A percentile compares a stretch with the other conserved stretches of the same genome.
Evolutionary conservation across 2,329 filamentous ascomycete species (phyloP).

Genomic region (Pyricularia sp.): DNA sequence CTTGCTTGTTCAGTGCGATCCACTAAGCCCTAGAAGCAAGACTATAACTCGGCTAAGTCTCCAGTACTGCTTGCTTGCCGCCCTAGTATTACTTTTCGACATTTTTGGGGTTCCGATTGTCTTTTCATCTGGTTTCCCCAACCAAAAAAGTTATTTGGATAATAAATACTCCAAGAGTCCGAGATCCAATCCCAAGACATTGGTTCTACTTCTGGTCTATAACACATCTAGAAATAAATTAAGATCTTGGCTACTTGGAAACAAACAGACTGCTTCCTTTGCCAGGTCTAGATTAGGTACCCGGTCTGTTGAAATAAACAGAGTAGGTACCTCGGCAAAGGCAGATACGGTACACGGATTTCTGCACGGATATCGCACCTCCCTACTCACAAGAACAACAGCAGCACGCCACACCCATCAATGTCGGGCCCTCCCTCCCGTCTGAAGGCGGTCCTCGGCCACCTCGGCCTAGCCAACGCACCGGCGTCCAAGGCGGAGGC

Average conservation of each 20-base stretch:
- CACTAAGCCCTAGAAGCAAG: too few relatives aligned
- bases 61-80: neutral
- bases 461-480: conserved; percentile 27
- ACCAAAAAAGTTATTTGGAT: neutral
- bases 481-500: neutral
- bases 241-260: neutral
- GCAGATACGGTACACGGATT: neutral
- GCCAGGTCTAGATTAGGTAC: neutral
- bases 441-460: conserved; percentile 46
- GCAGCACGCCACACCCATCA: neutral
- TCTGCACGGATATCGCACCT: neutral
- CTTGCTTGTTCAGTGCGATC: neutral
- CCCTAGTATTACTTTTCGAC: neutral
- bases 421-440: conserved; percentile 60
- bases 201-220: neutral
- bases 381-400: neutral
- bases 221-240: neutral
- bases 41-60: neutral
- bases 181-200: neutral
- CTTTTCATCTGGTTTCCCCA: neutral
- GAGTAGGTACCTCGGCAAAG: neutral
- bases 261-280: neutral
- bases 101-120: neutral
- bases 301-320: neutral
- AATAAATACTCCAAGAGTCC: neutral